Evolutionary conservation across 768 basidiomycete genomes (phyloP).

Genomic region (Suillus spraguei): DNA sequence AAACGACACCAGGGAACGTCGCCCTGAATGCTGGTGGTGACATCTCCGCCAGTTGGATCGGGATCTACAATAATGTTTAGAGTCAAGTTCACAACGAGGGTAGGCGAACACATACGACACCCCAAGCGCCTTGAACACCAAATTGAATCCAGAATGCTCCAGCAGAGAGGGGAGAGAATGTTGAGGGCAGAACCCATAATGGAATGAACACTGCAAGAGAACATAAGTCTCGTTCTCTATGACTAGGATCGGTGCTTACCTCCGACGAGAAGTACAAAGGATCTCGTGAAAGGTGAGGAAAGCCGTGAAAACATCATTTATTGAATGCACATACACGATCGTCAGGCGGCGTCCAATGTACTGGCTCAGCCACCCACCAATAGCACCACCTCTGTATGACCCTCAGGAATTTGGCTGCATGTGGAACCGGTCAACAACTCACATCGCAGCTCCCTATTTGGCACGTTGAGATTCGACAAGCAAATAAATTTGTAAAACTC

Average conservation of each 20-base stretch:
- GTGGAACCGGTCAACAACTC: slow-evolving; percentile 25
- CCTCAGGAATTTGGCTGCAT: neutral
- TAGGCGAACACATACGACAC: slow-evolving; percentile 56
- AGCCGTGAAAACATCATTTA: neutral
- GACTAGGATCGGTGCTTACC: slow-evolving; percentile 22
- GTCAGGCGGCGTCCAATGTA: slow-evolving; percentile 81
- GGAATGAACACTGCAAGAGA: slow-evolving; percentile 56
- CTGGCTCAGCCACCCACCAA: slow-evolving; percentile 75
- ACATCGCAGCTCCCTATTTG: slow-evolving; percentile 45
- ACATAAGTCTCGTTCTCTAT: slow-evolving; percentile 2
- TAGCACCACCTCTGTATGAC: slow-evolving; percentile 56
- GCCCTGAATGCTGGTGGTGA: slow-evolving; percentile 89
- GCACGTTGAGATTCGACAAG: slow-evolving; percentile 5
- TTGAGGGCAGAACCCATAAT: slow-evolving; percentile 79
- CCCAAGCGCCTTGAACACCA: slow-evolving; percentile 92
- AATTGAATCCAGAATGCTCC: slow-evolving; percentile 88
- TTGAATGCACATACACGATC: slow-evolving; percentile 46
- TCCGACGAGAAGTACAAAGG: slow-evolving; percentile 56
- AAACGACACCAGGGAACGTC: slow-evolving; percentile 83
- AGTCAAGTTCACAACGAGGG: neutral
- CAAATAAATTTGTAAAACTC: slow-evolving; percentile 23
- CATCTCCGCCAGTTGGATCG: slow-evolving; percentile 82
- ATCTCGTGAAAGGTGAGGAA: slow-evolving; percentile 31
- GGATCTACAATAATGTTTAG: slow-evolving; percentile 41
- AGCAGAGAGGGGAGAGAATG: slow-evolving; percentile 70